Percentiles rank a stretch among this genome's conserved stretches.
Evolutionary conservation across 495 filamentous ascomycete genomes (phyloP).

Genomic region (Talaromyces stipitatus): DNA sequence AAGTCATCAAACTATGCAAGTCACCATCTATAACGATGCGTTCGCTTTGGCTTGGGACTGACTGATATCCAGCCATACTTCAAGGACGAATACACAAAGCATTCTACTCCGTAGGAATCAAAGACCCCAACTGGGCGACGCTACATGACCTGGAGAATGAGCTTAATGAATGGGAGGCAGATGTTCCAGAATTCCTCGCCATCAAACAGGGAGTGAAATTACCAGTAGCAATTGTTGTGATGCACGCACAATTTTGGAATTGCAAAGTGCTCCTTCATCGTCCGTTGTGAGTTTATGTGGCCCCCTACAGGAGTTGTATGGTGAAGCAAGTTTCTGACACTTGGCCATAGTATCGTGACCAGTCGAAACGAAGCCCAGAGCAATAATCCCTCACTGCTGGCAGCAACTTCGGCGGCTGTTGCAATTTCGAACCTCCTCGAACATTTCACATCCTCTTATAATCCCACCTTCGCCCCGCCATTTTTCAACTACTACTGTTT

Average conservation of each 20-base stretch:
- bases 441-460: background rate
- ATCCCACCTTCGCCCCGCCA: background rate
- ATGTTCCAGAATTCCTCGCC: background rate
- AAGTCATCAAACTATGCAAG: background rate
- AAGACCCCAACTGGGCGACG: background rate
- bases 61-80: background rate
- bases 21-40: background rate
- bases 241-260: slow-evolving; percentile 1
- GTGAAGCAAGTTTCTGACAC: background rate
- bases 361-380: background rate
- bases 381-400: background rate
- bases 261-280: slow-evolving; percentile 2
- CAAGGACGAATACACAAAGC: background rate
- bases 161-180: background rate
- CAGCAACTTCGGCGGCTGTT: background rate
- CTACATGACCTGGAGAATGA: background rate
- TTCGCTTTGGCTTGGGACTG: background rate
- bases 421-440: background rate
- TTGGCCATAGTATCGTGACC: background rate
- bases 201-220: background rate
- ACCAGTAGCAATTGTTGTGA: background rate
- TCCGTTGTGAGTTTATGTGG: background rate
- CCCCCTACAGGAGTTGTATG: no score
- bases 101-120: background rate
- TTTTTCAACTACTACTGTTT: slow-evolving; percentile 2